Evolutionary conservation across 352 stramenopile species (phyloP), one percentile per base, ranked within the genome.

Genomic region (Globisporangium nagaii): DNA sequence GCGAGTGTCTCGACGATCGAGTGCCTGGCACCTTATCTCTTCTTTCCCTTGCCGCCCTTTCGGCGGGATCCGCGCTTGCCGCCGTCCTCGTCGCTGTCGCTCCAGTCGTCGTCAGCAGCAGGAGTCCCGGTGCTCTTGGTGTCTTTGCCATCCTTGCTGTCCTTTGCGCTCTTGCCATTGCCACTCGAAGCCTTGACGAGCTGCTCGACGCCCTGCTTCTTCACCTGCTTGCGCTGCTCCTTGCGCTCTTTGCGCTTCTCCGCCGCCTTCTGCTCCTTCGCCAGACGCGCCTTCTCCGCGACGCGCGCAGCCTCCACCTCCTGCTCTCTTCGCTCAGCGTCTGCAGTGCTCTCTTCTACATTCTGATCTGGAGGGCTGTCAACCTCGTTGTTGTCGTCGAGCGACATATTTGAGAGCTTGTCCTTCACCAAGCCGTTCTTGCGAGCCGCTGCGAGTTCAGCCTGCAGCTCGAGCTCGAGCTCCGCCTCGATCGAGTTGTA

Each of bases 161-260:
- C 52, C 17, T 75, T 61, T 15, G 56, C 56, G 27, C 66, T 65
- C 51, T 84, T 86, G 24, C 70, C 68, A 41, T 24, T 42, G 13
- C 36, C 67, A 65, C 11, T 72, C 75, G 37, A 19, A 22, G 70
- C 19, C n/a, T n/a, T n/a, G n/a, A 88, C 60, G 25, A 88, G 84
- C 51, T 86, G 84, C 36, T 88, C 74, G 11, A 89, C 75, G n/a
- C 75, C 75, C 41, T 88, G 75, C 45, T 91, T 86, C 56, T 89
- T 90, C 56, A 86, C 79, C 35, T 71, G 79, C 65, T 91, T 94
- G 35, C 84, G 81, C 55, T 86, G 74, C 36, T 86, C 79, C 63
- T 94, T 94, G 22, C 84, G 81, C 56, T 94, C 84, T 1, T 71
- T 64, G 13, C 84, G 77, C 56, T 91, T 92, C 27, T 90, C 79